phyloP scores from a whole-genome alignment of 164 flowering plant genomes.

The Chloranthus sessilifolius region DNA sequence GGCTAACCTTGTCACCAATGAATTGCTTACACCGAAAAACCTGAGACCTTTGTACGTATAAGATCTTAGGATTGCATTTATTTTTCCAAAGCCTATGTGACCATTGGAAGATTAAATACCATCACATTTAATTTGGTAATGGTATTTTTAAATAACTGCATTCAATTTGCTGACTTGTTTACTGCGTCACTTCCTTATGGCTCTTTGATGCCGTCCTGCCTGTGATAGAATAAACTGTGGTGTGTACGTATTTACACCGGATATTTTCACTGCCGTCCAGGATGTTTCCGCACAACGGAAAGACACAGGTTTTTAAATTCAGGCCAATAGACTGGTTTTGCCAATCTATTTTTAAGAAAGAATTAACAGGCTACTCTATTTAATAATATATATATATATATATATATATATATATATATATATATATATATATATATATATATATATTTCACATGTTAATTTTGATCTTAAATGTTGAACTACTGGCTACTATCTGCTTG shows the following conservation, averaged over 20 bases:
- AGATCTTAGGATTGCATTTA: background rate
- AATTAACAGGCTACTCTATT: too few relatives aligned
- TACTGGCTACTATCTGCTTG: too few relatives aligned
- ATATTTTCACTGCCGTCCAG: conserved; percentile 73
- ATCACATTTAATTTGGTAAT: background rate
- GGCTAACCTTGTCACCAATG: conserved; percentile 84
- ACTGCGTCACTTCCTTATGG: background rate
- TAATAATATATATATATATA: too few relatives aligned
- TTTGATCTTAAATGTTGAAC: too few relatives aligned
- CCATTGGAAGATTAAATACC: too few relatives aligned
- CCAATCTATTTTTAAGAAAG: too few relatives aligned
- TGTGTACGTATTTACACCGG: conserved; percentile 87
- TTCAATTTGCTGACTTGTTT: background rate
- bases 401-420: too few relatives aligned
- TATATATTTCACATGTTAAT: too few relatives aligned
- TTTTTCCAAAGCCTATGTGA: background rate
- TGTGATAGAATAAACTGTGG: conserved; percentile 98
- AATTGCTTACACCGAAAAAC: conserved; percentile 87
- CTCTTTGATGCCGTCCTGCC: conserved; percentile 52
- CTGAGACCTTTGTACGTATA: conserved; percentile 91
- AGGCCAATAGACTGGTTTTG: too few relatives aligned
- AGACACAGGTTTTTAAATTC: conserved; percentile 97
- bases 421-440: too few relatives aligned
- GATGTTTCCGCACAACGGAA: conserved; percentile 65
- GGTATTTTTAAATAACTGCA: background rate